Percentiles rank a stretch among this genome's conserved stretches.
Conservation (phyloP, 257 asterid genomes). For the Solanum arcanum region DNA sequence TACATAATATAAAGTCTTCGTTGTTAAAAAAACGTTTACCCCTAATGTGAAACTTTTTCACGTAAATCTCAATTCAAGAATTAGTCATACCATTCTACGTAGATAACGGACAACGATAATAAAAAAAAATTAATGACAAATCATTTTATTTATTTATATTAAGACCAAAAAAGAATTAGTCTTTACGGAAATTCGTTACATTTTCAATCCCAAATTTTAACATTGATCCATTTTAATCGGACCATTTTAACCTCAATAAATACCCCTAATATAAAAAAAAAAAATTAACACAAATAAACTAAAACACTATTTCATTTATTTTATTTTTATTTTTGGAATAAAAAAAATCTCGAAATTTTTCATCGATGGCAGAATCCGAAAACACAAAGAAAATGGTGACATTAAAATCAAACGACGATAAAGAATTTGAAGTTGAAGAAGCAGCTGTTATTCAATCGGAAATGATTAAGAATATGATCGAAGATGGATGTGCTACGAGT, state of each 20-base stretch:
- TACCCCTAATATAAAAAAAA: background rate
- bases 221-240: background rate
- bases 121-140: background rate
- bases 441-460: background rate
- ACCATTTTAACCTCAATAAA: background rate
- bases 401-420: background rate
- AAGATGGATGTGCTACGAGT: background rate
- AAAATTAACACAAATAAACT: background rate
- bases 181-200: background rate
- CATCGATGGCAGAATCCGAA: background rate
- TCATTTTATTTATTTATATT: background rate
- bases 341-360: background rate
- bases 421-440: background rate
- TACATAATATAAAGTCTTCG: no score
- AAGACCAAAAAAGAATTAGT: background rate
- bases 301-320: background rate
- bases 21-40: no score
- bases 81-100: background rate
- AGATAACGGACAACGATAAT: no score
- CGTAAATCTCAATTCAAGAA: background rate
- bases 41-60: no score
- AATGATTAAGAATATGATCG: slow-evolving; percentile 2
- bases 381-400: background rate
- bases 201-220: background rate
- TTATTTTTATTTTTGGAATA: background rate